Conservation (phyloP, 257 asterid genomes). For the Linaria vulgaris region DNA sequence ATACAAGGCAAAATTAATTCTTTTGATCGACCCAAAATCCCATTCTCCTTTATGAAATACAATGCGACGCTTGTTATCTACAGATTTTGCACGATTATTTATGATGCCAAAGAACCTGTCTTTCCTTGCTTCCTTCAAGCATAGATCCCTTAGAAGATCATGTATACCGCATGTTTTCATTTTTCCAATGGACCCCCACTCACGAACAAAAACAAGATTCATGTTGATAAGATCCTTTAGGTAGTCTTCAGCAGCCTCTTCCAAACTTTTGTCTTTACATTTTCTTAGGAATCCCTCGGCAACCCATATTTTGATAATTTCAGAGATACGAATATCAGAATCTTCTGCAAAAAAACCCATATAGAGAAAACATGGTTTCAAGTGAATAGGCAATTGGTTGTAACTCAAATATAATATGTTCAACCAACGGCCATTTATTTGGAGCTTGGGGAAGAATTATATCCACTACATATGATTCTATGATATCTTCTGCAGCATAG, state of each 20-base stretch:
- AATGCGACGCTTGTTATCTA: not conserved
- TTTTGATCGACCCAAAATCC: not conserved
- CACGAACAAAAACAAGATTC: slow-evolving; percentile 22
- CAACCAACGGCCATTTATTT: slow-evolving; percentile 2
- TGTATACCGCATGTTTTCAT: slow-evolving; percentile 27
- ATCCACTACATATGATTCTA: no score
- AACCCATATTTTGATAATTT: slow-evolving; percentile 28
- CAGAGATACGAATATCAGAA: not conserved
- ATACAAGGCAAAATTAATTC: not conserved
- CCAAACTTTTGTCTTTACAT: slow-evolving; percentile 16
- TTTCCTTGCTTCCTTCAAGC: slow-evolving; percentile 22
- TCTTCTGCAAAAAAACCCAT: slow-evolving; percentile 28
- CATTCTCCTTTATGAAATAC: not conserved
- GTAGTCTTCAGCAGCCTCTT: slow-evolving; percentile 29
- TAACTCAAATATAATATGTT: slow-evolving; percentile 30
- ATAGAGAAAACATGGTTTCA: slow-evolving; percentile 32
- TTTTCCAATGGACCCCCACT: slow-evolving; percentile 12
- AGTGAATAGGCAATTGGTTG: slow-evolving; percentile 26
- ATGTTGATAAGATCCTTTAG: slow-evolving; percentile 24
- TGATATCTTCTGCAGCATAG: no score
- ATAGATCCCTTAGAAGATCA: slow-evolving; percentile 31
- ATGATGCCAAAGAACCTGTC: not conserved
- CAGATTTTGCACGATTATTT: not conserved
- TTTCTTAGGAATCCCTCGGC: slow-evolving; percentile 29
- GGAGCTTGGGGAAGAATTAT: no score